Evolutionary conservation across 2,329 filamentous ascomycete species (phyloP), one percentile per base, ranked within the genome.

Genomic region (Plenodomus biglobosus): DNA sequence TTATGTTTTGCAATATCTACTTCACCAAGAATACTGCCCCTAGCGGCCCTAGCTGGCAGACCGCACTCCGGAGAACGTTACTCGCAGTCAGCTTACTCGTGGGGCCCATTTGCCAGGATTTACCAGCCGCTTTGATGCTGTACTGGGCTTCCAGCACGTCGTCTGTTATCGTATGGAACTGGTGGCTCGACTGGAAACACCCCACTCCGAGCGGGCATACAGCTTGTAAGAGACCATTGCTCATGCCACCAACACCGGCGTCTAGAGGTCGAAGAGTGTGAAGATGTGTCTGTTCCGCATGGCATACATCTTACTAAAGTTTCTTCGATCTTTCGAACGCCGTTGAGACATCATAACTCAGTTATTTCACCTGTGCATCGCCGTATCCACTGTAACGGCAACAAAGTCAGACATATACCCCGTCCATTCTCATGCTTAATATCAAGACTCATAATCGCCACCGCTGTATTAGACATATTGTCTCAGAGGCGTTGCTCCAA

Each of bases 1-100:
- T 76, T 3, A 77, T 83, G 48, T 64, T 83, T 15, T 52, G 74
- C 7, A 82, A 80, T 52, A 64, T 83, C 8, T 69, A 62, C 41
- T 50, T 57, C 8, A 52, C 55, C 11, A 66, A 61, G 5, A 64
- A 65, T 30, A 58, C 50, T 1, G 44, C 54, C 18, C 46, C 51
- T 2, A 58, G 37, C 39, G 51, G 44, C 10, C 50, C 44, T 18
- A 52, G 52, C 16, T 56, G 53, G 53, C 50, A 58, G 10, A 55
- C 51, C 7, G 13, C 58, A 7, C 19, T 66, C 3, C 47, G 73
- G 32, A 56, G 59, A 8, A 34, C 61, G 2, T 40, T 67, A 10
- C 50, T 75, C n/a, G 51, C 44, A 4, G 44, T 72, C n/a, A 53
- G 64, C 8, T 44, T 69, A 2, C 22, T 67, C 0, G 68, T 76